phyloP scores from a whole-genome alignment of 176 grass and related monocot genomes.

The Miscanthus lutarioriparius region DNA sequence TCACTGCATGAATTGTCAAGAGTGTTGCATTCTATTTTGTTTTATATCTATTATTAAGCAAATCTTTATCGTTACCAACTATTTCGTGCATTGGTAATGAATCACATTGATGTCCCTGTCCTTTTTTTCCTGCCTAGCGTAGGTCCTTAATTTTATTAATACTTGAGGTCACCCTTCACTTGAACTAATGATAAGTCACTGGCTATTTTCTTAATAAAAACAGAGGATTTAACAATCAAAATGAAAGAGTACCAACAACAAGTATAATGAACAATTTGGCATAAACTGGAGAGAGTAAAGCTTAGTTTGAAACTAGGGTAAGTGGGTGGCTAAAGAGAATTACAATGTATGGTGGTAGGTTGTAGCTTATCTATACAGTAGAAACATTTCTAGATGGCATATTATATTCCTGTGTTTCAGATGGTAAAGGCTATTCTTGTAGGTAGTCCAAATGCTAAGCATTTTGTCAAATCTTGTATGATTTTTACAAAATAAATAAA shows the following conservation, averaged over 20 bases:
- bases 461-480: neutral
- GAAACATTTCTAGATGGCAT: neutral
- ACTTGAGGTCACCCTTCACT: neutral
- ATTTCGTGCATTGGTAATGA: neutral
- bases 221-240: neutral
- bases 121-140: neutral
- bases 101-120: neutral
- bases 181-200: neutral
- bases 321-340: neutral
- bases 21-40: neutral
- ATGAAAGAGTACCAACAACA: neutral
- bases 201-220: neutral
- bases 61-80: neutral
- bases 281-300: neutral
- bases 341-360: neutral
- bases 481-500: neutral
- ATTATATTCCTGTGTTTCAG: neutral
- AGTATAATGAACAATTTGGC: neutral
- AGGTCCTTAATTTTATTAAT: neutral
- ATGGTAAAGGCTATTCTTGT: neutral
- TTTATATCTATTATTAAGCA: neutral
- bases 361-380: slow-evolving; percentile 21
- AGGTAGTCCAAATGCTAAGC: slow-evolving; percentile 21
- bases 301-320: slow-evolving; percentile 14
- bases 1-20: neutral